Conservation (phyloP, 2,329 filamentous ascomycete species). For the Trichophyton simii region DNA sequence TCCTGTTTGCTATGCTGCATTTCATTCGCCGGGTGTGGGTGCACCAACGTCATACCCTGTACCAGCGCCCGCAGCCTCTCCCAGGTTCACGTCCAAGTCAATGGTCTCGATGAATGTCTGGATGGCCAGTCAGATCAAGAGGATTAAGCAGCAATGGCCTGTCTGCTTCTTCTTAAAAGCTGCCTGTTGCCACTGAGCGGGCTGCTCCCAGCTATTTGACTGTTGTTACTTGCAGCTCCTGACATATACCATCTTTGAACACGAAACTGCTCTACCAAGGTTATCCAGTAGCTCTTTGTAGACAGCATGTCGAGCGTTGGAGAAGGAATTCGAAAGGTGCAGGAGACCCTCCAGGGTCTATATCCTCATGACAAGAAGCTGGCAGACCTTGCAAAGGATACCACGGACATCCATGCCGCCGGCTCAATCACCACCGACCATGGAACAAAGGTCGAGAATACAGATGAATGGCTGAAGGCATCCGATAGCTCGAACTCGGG, state of each 20-base stretch:
- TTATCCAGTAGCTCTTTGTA: background rate
- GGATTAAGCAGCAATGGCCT: background rate
- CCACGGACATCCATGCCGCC: constrained; percentile 45
- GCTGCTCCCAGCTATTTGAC: background rate
- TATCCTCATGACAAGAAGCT: constrained; percentile 39
- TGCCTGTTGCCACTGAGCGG: background rate
- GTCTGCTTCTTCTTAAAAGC: background rate
- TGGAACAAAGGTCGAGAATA: constrained; percentile 59
- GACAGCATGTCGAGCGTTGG: background rate
- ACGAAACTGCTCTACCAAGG: background rate
- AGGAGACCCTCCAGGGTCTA: constrained; percentile 14
- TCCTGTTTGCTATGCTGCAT: background rate
- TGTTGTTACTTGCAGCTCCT: background rate
- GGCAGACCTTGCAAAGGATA: constrained; percentile 48
- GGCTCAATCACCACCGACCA: constrained; percentile 61
- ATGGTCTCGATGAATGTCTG: background rate
- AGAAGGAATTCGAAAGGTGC: constrained; percentile 20
- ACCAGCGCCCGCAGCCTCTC: background rate
- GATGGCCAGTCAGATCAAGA: background rate
- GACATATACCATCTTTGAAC: background rate
- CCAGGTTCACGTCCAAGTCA: background rate
- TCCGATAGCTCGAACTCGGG: constrained; percentile 51
- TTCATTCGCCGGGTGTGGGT: background rate
- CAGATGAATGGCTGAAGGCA: constrained; percentile 65
- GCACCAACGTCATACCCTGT: background rate